Conservation (phyloP, 2,329 filamentous ascomycete species). For the Leptographium galeiforme region DNA sequence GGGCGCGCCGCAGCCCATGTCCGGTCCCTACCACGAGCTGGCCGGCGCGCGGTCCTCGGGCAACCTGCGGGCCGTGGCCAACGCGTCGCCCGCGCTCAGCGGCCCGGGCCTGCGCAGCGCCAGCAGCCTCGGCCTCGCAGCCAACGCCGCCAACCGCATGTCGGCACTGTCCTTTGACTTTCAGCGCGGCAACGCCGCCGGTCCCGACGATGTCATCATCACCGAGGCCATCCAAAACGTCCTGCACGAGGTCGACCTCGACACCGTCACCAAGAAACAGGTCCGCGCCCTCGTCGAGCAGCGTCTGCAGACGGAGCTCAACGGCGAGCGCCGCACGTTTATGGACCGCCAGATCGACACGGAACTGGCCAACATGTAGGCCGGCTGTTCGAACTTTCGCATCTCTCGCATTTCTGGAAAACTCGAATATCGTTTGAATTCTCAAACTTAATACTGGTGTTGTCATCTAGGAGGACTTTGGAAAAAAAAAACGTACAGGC, state of each 20-base stretch:
- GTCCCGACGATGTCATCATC: constrained; percentile 69
- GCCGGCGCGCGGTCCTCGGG: constrained; percentile 45
- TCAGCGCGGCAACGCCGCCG: constrained; percentile 41
- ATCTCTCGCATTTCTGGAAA: no score
- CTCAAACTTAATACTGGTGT: background rate
- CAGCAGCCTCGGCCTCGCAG: constrained; percentile 32
- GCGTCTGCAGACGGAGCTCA: constrained; percentile 76
- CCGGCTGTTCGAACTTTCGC: background rate
- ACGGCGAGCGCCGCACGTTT: constrained; percentile 75
- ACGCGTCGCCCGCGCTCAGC: constrained; percentile 26
- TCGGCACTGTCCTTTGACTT: constrained; percentile 46
- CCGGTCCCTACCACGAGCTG: constrained; percentile 45
- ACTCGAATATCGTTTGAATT: no score
- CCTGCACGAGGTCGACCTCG: constrained; percentile 77
- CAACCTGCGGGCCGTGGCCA: constrained; percentile 38
- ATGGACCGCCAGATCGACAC: constrained; percentile 87
- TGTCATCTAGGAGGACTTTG: background rate
- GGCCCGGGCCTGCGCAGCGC: constrained; percentile 18
- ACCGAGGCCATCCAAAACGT: constrained; percentile 74
- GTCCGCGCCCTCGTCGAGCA: constrained; percentile 84
- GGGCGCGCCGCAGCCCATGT: constrained; percentile 28
- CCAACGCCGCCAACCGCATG: constrained; percentile 29
- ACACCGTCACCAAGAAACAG: constrained; percentile 98
- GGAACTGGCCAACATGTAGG: constrained; percentile 81
- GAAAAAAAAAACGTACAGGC: background rate